Evolutionary conservation across 805 yeast species (phyloP).

Genomic region (Suhomyces xylopsoci): DNA sequence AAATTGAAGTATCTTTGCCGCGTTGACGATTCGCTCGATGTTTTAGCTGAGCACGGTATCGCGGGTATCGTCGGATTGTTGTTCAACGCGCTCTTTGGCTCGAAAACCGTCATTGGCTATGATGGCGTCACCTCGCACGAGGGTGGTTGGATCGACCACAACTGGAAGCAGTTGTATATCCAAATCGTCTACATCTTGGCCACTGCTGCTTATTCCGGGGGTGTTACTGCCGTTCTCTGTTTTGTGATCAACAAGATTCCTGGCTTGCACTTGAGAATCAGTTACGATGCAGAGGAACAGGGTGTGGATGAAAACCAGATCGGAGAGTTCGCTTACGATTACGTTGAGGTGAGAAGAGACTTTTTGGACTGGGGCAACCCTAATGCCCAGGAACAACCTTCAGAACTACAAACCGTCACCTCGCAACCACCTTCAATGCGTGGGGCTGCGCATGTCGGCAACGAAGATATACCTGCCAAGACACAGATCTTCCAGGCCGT

Average conservation of each 20-base stretch:
- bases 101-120: conserved; percentile 83
- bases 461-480: not conserved
- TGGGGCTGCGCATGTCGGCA: not conserved
- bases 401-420: not conserved
- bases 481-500: conserved; percentile 4
- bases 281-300: conserved; percentile 78
- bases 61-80: conserved; percentile 89
- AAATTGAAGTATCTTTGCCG: conserved; percentile 74
- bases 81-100: conserved; percentile 87
- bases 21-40: conserved; percentile 92
- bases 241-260: conserved; percentile 74
- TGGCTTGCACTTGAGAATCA: conserved; percentile 73
- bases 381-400: conserved; percentile 4
- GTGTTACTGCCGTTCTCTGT: conserved; percentile 75
- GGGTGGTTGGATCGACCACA: conserved; percentile 92
- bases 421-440: conserved; percentile 1
- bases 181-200: conserved; percentile 85
- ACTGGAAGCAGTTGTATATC: conserved; percentile 87
- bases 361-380: conserved; percentile 56
- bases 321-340: conserved; percentile 98
- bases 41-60: conserved; percentile 97
- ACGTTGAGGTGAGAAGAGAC: conserved; percentile 94
- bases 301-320: conserved; percentile 97
- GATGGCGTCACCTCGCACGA: conserved; percentile 80
- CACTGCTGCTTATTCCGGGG: conserved; percentile 67